Evolutionary conservation across 2,329 filamentous ascomycete species (phyloP), one percentile per base, ranked within the genome.

Genomic region (Phaeosphaeria sp.): DNA sequence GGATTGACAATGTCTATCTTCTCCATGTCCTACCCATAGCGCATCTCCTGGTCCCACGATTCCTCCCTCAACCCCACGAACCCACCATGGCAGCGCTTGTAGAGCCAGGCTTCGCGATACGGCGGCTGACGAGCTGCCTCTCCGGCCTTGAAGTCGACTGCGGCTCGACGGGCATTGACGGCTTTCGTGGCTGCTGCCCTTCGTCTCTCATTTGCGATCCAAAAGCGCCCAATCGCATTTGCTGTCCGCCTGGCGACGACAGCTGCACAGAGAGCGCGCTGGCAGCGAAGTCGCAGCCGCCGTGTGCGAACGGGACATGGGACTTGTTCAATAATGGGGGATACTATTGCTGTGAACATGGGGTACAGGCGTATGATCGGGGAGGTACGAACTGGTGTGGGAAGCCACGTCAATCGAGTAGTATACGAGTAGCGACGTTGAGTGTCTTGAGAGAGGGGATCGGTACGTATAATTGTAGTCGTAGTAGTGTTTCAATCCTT

Each of bases 241-340:
- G 60, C 46, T 62, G 60, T 25, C 48, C 27, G 9, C 22, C 56
- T 13, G 54, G 46, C 2, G n/a, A 10, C 4, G 54, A 59, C 23
- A 57, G 56, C 27, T 52, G 54, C 1, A 21, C 21, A 25, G 20
- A 55, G 5, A 13, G 57, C 2, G 20, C 43, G 4, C 42, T 23
- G 6, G 23, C 55, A 6, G 3, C 43, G 25, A 30, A 30, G 25
- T 11, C 25, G 25, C 25, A 30, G n/a, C 50, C 54, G 1, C 18
- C 20, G 30, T 62, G 60, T 36, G 41, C 60, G n/a, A 62, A 59
- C 36, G 48, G 50, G 7, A 59, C 56, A 20, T 62, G 60, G 60
- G 56, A 62, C 25, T 7, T 62, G 5, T 62, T 55, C 39, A 51
- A 59, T 20, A 62, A 59, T 46, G 48, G 54, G 7, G 60, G 56